Evolutionary conservation across 441 rosid species (phyloP).

Genomic region (Adansonia madagascariensis): DNA sequence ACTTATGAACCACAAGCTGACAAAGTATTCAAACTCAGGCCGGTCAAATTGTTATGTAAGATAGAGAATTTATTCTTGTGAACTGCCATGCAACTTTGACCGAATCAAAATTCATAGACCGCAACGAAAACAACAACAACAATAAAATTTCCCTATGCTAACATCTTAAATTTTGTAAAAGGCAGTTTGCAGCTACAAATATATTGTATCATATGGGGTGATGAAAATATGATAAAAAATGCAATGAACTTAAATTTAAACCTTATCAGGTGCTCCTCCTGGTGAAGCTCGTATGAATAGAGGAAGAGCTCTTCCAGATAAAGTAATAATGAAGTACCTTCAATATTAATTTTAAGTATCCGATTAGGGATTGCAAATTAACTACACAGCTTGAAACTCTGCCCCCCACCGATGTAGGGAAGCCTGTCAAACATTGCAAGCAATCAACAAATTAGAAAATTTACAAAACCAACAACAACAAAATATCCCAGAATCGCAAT

Average conservation of each 20-base stretch:
- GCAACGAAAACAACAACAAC: background rate
- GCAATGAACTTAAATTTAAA: constrained; percentile 22
- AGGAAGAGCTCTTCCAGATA: constrained; percentile 28
- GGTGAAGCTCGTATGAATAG: constrained; percentile 31
- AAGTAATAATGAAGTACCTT: constrained; percentile 37
- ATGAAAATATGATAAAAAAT: constrained; percentile 14
- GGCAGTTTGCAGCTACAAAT: background rate
- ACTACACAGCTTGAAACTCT: constrained; percentile 36
- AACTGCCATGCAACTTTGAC: constrained; percentile 4
- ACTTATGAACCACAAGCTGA: background rate
- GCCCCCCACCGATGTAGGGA: constrained; percentile 46
- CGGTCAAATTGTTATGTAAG: background rate
- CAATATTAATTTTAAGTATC: constrained; percentile 24
- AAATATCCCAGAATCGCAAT: too few species aligned
- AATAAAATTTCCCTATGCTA: background rate
- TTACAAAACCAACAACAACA: background rate
- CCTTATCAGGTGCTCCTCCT: constrained; percentile 32
- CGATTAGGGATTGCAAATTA: constrained; percentile 26
- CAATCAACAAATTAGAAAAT: constrained; percentile 29
- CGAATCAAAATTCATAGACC: background rate
- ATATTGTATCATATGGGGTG: background rate
- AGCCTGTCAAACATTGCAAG: constrained; percentile 46
- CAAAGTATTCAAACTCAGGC: constrained; percentile 7
- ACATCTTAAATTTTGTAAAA: background rate
- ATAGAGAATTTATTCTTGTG: background rate